Evolutionary conservation across 495 filamentous ascomycete genomes (phyloP).

Genomic region (Cryomyces antarcticus): DNA sequence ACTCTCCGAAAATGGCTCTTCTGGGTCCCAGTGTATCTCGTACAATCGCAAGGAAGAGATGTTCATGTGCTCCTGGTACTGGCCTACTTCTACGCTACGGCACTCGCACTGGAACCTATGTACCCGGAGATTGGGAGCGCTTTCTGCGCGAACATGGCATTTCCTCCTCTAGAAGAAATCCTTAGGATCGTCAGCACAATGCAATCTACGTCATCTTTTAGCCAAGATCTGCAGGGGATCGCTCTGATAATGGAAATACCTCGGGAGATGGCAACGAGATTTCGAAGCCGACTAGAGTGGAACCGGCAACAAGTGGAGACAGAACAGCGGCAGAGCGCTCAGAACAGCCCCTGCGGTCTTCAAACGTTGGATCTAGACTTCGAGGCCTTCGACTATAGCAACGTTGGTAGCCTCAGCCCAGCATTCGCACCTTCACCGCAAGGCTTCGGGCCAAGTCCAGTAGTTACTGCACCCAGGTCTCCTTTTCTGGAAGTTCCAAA

Average conservation of each 20-base stretch:
- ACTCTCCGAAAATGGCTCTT: conserved; percentile 82
- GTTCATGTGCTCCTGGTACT: conserved; percentile 58
- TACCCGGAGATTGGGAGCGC: conserved; percentile 80
- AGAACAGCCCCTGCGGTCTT: conserved; percentile 6
- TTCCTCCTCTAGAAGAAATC: conserved; percentile 19
- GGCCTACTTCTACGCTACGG: conserved; percentile 78
- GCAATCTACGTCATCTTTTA: conserved; percentile 11
- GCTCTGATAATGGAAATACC: conserved; percentile 18
- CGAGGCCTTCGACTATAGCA: conserved; percentile 11
- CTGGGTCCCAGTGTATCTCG: conserved; percentile 63
- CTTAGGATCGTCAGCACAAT: conserved; percentile 14
- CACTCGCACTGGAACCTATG: conserved; percentile 67
- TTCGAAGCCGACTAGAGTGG: conserved; percentile 12
- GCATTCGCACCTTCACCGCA: conserved; percentile 21
- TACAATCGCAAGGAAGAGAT: conserved; percentile 36
- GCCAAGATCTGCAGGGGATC: conserved; percentile 9
- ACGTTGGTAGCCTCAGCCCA: conserved; percentile 17
- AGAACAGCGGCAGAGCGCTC: conserved; percentile 5
- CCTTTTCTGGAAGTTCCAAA: conserved; percentile 18
- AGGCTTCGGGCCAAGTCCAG: conserved; percentile 5
- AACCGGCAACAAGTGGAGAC: conserved; percentile 7
- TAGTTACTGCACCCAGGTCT: conserved; percentile 7
- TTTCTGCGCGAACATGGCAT: conserved; percentile 23
- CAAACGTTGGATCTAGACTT: conserved; percentile 12
- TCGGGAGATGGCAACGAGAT: conserved; percentile 10